Percentiles rank a stretch among this genome's conserved stretches.
Evolutionary conservation across 176 grass and related monocot genomes (phyloP).

Genomic region (Saccharum spontaneum): DNA sequence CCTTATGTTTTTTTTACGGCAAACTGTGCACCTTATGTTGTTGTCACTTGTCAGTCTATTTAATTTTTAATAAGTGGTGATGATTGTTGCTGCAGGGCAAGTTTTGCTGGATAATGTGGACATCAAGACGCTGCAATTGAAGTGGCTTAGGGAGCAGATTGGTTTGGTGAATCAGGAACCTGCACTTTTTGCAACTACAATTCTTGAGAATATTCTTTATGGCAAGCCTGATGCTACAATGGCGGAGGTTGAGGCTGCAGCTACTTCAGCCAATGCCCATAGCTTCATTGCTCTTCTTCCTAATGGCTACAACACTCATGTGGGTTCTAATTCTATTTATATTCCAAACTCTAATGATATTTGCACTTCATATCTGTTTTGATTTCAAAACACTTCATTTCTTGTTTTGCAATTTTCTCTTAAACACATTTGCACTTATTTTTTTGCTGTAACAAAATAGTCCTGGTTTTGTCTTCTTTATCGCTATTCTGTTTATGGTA

Average conservation of each 20-base stretch:
- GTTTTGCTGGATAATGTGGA: no score
- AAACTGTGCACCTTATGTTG: conserved; percentile 5
- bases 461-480: not conserved
- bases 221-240: conserved; percentile 76
- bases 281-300: conserved; percentile 87
- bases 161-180: conserved; percentile 92
- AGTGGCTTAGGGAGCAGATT: conserved; percentile 70
- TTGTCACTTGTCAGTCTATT: no score
- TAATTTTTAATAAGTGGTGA: no score
- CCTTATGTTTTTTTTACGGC: no score
- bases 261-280: conserved; percentile 78
- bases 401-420: not conserved
- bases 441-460: not conserved
- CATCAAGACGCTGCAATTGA: no score
- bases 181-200: conserved; percentile 75
- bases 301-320: conserved; percentile 83
- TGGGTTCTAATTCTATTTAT: conserved; percentile 27
- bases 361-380: not conserved
- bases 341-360: not conserved
- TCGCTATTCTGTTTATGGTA: not conserved
- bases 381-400: not conserved
- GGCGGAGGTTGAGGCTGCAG: conserved; percentile 71
- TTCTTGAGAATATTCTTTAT: conserved; percentile 83
- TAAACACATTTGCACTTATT: not conserved
- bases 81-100: no score